phyloP scores from a whole-genome alignment of 495 filamentous ascomycete genomes.

The Letharia lupina region DNA sequence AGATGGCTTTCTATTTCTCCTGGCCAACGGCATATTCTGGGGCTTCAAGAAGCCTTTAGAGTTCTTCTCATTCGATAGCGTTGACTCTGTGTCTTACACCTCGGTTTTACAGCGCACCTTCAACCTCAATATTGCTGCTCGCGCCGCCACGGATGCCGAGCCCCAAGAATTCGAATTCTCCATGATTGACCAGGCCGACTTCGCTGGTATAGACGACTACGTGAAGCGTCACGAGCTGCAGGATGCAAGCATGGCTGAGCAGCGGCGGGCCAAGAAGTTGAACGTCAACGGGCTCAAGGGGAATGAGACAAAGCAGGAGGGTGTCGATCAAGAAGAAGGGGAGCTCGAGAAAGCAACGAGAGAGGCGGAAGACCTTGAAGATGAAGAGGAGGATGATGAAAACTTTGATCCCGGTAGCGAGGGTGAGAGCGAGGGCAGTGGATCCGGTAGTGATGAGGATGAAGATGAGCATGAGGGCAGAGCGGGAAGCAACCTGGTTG shows the following conservation, averaged over 20 bases:
- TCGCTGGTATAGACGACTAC: conserved; percentile 74
- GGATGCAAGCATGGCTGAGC: conserved; percentile 86
- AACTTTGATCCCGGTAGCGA: conserved; percentile 29
- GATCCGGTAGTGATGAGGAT: conserved; percentile 22
- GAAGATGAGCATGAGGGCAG: conserved; percentile 24
- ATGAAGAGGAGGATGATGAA: conserved; percentile 28
- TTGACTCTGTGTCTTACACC: conserved; percentile 80
- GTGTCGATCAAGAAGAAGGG: conserved; percentile 31
- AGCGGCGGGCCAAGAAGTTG: conserved; percentile 69
- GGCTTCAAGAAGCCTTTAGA: conserved; percentile 91
- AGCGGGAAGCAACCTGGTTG: conserved; percentile 24
- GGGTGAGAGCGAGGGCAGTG: conserved; percentile 31
- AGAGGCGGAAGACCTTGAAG: conserved; percentile 38
- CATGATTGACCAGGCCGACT: conserved; percentile 84
- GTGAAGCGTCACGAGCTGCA: conserved; percentile 73
- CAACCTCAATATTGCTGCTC: conserved; percentile 71
- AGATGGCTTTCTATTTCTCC: conserved; percentile 87
- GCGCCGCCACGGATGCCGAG: conserved; percentile 32
- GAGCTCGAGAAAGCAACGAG: conserved; percentile 62
- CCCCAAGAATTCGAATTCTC: conserved; percentile 70
- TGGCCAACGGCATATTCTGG: conserved; percentile 79
- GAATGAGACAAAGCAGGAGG: conserved; percentile 30
- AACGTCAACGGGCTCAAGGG: conserved; percentile 56
- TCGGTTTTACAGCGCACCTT: conserved; percentile 87
- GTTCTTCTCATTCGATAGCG: conserved; percentile 71